Conservation (phyloP, 768 basidiomycete species). For the Boletus eberwhitei region DNA sequence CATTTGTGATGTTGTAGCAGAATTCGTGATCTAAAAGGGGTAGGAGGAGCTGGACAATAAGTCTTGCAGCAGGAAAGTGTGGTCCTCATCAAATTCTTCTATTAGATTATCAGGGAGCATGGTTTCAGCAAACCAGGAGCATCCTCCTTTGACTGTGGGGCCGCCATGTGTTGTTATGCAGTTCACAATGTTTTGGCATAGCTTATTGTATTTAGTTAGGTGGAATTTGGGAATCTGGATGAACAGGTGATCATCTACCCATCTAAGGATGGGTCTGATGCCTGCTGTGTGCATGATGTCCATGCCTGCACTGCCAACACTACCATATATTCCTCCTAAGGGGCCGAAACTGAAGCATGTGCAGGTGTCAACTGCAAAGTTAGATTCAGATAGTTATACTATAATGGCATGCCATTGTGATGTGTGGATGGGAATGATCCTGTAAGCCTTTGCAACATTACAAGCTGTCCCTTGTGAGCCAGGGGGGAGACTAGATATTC, state of each 20-base stretch:
- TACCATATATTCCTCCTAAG: background rate
- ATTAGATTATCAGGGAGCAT: background rate
- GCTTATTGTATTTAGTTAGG: too few species aligned
- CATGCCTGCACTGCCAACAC: fast-evolving
- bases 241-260: background rate
- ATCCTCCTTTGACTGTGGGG: too few species aligned
- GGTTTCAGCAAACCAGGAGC: background rate
- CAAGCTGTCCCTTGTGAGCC: background rate
- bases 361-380: background rate
- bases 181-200: too few species aligned
- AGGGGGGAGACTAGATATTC: fast-evolving
- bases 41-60: background rate
- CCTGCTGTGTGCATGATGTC: background rate
- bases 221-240: too few species aligned
- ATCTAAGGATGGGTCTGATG: background rate
- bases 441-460: background rate
- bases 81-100: background rate
- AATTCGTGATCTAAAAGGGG: too few species aligned
- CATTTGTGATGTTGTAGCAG: too few species aligned
- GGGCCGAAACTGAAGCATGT: conserved; percentile 24
- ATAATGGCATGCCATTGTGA: conserved; percentile 38
- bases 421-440: conserved; percentile 26
- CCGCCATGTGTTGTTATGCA: too few species aligned
- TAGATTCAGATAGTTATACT: conserved; percentile 12
- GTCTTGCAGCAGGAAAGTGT: fast-evolving